Percentiles rank a stretch among this genome's conserved stretches.
These are phyloP conservation scores for Termitomyces sp. DNA, from an alignment of 768 basidiomycete species.

Conservation along the genomic window DNA sequence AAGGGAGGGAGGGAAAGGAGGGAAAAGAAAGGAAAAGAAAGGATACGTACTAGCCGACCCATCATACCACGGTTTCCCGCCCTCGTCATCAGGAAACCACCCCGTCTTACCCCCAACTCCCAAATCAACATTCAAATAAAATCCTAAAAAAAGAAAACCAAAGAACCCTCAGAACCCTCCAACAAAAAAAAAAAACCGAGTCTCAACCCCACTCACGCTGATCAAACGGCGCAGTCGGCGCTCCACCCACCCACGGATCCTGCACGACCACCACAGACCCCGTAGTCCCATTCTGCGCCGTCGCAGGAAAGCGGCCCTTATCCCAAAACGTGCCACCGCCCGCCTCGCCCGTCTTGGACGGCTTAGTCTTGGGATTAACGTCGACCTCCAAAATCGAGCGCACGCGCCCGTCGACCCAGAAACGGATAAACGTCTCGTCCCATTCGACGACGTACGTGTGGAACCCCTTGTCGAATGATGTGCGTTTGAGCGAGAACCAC, in stretches of 20 bases:
- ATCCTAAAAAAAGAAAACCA: constrained; percentile 35
- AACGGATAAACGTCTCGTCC: constrained; percentile 63
- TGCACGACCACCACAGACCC: constrained; percentile 48
- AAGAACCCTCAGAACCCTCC: constrained; percentile 5
- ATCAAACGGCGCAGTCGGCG: constrained; percentile 75
- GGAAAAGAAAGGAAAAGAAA: not conserved
- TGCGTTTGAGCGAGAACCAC: constrained; percentile 49
- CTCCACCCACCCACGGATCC: constrained; percentile 61
- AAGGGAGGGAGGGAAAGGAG: not conserved
- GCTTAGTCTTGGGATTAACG: constrained; percentile 38
- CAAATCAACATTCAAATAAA: constrained; percentile 74
- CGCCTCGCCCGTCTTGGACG: constrained; percentile 31
- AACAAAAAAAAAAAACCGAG: constrained; percentile 24
- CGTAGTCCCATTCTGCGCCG: constrained; percentile 52
- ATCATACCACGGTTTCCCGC: constrained; percentile 76
- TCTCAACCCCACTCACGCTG: constrained; percentile 58
- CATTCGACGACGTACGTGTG: constrained; percentile 80
- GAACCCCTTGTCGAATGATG: constrained; percentile 50
- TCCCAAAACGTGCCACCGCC: constrained; percentile 54
- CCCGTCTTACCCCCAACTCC: constrained; percentile 82
- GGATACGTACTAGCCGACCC: constrained; percentile 44
- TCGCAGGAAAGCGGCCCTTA: constrained; percentile 57
- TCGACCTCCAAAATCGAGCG: constrained; percentile 54
- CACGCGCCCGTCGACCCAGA: constrained; percentile 73
- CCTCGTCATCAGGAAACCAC: constrained; percentile 82